phyloP scores from a whole-genome alignment of 257 asterid species.

The Cruciata laevipes region DNA sequence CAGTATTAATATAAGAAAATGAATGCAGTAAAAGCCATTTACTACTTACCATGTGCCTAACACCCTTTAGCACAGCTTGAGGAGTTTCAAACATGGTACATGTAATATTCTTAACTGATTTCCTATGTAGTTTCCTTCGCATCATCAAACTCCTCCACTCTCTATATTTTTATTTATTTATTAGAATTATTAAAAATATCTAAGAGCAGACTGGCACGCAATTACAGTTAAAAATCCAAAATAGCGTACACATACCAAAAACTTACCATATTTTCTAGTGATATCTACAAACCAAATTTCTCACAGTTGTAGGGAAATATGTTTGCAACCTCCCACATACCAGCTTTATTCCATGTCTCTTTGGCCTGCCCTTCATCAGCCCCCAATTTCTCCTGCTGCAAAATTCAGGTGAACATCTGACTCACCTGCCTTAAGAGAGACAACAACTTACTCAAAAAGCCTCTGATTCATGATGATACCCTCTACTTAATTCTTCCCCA shows the following conservation, averaged over 20 bases:
- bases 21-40: not conserved
- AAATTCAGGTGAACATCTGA: conserved; percentile 86
- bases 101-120: conserved; percentile 78
- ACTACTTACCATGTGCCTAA: conserved; percentile 82
- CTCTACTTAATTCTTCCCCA: conserved; percentile 70
- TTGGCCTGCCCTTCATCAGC: conserved; percentile 86
- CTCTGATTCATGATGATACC: conserved; percentile 62
- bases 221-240: not conserved
- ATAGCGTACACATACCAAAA: not conserved
- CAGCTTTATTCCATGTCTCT: conserved; percentile 67
- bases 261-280: conserved; percentile 64
- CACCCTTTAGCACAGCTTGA: conserved; percentile 80
- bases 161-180: conserved; percentile 28
- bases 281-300: conserved; percentile 79
- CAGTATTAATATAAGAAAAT: not conserved
- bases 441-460: conserved; percentile 66
- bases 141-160: conserved; percentile 90
- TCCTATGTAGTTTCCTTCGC: conserved; percentile 95
- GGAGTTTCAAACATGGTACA: conserved; percentile 77
- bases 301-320: conserved; percentile 90
- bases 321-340: conserved; percentile 87
- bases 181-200: not conserved
- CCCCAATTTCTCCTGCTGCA: conserved; percentile 52
- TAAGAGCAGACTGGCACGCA: not conserved
- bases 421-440: conserved; percentile 70